Evolutionary conservation across 495 filamentous ascomycete genomes (phyloP).

Genomic region (Paragyromitra xinjiangensis): DNA sequence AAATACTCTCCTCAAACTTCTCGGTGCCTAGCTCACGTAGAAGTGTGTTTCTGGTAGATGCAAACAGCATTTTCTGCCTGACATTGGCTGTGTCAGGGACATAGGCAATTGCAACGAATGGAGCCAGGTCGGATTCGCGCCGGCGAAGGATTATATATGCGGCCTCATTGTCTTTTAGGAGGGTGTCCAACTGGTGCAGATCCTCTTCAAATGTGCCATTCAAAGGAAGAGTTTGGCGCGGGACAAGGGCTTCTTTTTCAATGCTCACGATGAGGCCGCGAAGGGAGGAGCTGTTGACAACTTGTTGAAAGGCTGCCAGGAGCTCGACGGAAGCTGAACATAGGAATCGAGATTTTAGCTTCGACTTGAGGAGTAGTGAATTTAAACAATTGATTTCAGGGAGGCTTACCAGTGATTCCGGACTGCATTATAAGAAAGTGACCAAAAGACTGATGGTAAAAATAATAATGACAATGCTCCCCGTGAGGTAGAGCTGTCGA

Average conservation of each 20-base stretch:
- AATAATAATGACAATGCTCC: slow-evolving; percentile 1
- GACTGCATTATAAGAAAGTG: slow-evolving; percentile 75
- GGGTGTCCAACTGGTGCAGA: slow-evolving; percentile 66
- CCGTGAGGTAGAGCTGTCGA: not conserved
- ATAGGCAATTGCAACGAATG: slow-evolving; percentile 82
- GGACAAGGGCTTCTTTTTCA: slow-evolving; percentile 74
- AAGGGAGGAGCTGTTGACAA: slow-evolving; percentile 70
- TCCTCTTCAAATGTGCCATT: slow-evolving; percentile 71
- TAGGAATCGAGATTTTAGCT: slow-evolving; percentile 22
- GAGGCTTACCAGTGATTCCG: slow-evolving; percentile 76
- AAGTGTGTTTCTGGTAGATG: slow-evolving; percentile 83
- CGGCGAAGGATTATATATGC: slow-evolving; percentile 86
- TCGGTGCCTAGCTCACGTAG: slow-evolving; percentile 87
- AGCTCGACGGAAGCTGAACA: slow-evolving; percentile 83
- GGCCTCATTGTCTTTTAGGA: slow-evolving; percentile 76
- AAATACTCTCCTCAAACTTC: slow-evolving; percentile 79
- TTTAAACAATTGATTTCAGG: slow-evolving; percentile 16
- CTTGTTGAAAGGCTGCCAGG: slow-evolving; percentile 77
- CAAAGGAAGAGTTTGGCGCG: slow-evolving; percentile 67
- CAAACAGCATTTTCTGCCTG: slow-evolving; percentile 95
- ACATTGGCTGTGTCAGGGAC: slow-evolving; percentile 90
- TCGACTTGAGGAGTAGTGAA: slow-evolving; percentile 3
- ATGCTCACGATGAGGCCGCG: slow-evolving; percentile 88
- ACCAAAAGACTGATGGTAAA: not conserved
- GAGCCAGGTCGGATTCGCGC: slow-evolving; percentile 63